Percentiles rank a stretch among this genome's conserved stretches.
Evolutionary conservation across 768 basidiomycete genomes (phyloP).

Genomic region (Mycena rosella): DNA sequence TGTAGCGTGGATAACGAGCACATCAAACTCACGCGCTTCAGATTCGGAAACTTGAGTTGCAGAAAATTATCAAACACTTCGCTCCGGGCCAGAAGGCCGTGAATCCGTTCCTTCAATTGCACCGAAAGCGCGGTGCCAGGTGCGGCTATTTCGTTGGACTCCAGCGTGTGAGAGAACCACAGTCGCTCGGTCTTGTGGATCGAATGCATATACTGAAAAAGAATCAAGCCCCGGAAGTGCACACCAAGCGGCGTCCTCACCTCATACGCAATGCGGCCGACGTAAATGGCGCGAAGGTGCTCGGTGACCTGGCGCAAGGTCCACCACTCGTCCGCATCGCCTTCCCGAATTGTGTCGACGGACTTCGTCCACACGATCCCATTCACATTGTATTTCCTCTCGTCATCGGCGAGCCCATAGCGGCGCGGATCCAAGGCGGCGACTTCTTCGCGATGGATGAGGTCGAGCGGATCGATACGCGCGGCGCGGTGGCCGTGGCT

Average conservation of each 20-base stretch:
- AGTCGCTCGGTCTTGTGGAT: slow-evolving; percentile 87
- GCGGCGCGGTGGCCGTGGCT: slow-evolving; percentile 89
- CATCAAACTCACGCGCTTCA: slow-evolving; percentile 69
- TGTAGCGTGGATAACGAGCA: background rate
- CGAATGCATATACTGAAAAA: slow-evolving; percentile 83
- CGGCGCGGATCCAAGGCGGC: slow-evolving; percentile 81
- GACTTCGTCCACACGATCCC: slow-evolving; percentile 85
- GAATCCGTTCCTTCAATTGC: slow-evolving; percentile 66
- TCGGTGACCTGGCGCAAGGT: slow-evolving; percentile 76
- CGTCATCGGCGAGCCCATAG: slow-evolving; percentile 75
- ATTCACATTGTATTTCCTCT: slow-evolving; percentile 74
- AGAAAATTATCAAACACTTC: slow-evolving; percentile 90
- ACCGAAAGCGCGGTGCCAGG: slow-evolving; percentile 49
- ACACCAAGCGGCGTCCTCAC: background rate
- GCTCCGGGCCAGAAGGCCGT: slow-evolving; percentile 76
- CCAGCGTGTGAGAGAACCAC: slow-evolving; percentile 89
- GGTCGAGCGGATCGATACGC: slow-evolving; percentile 87
- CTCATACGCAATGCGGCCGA: slow-evolving; percentile 91
- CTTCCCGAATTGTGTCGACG: slow-evolving; percentile 44
- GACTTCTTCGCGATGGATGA: slow-evolving; percentile 86
- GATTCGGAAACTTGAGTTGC: slow-evolving; percentile 89
- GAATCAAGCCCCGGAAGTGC: background rate
- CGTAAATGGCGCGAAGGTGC: slow-evolving; percentile 81
- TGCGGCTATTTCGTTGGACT: slow-evolving; percentile 64
- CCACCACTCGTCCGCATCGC: slow-evolving; percentile 64